Evolutionary conservation across 1,139 yeast genomes (phyloP).

Genomic region (Debaryomycetaceae sp.): DNA sequence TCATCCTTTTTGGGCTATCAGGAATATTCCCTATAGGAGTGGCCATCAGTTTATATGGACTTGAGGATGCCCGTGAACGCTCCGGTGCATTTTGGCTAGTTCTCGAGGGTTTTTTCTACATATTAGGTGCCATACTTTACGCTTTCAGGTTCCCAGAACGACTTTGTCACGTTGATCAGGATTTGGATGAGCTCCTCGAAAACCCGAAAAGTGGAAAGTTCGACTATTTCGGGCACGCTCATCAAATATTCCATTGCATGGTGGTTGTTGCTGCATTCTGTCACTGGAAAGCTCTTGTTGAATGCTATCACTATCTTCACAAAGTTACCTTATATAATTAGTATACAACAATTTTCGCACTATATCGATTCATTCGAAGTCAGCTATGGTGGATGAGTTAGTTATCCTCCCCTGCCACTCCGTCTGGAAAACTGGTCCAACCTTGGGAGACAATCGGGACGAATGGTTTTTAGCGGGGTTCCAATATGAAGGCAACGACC

Average conservation of each 20-base stretch:
- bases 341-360: constrained; percentile 1
- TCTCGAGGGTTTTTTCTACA: constrained; percentile 69
- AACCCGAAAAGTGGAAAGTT: constrained; percentile 35
- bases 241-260: constrained; percentile 79
- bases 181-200: constrained; percentile 12
- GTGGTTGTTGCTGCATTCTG: constrained; percentile 80
- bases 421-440: constrained; percentile 47
- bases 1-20: constrained; percentile 76
- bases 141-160: constrained; percentile 81
- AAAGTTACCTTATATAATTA: constrained; percentile 9
- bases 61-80: constrained; percentile 42
- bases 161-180: constrained; percentile 51
- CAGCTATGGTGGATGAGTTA: constrained; percentile 17
- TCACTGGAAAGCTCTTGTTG: constrained; percentile 66
- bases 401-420: constrained; percentile 69
- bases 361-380: not conserved
- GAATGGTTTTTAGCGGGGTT: constrained; percentile 69
- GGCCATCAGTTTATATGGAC: constrained; percentile 40
- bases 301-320: constrained; percentile 55
- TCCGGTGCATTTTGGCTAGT: constrained; percentile 60
- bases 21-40: constrained; percentile 67
- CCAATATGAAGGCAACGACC: constrained; percentile 68
- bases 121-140: constrained; percentile 74
- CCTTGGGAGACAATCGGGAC: constrained; percentile 32
- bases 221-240: constrained; percentile 80